A percentile compares a stretch with the other conserved stretches of the same genome.
Conservation (phyloP, 2,329 filamentous ascomycete genomes). For the Ilyonectria robusta region DNA sequence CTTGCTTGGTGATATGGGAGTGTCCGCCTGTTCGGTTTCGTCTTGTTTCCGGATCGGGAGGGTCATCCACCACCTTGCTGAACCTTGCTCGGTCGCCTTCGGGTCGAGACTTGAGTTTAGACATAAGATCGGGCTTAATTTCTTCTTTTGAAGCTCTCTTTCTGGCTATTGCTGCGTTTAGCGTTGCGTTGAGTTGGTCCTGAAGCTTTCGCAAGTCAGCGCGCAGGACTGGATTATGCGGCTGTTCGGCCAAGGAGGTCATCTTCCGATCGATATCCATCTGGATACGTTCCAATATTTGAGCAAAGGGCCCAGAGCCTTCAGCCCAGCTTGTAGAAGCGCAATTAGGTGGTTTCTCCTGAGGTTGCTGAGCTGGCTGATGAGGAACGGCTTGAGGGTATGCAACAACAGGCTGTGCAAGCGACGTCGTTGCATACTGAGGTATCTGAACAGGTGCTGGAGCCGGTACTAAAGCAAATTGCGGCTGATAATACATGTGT, state of each 20-base stretch:
- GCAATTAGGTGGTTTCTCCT: not conserved
- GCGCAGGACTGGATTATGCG: conserved; percentile 42
- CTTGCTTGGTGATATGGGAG: not conserved
- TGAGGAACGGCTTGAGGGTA: conserved; percentile 9
- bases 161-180: conserved; percentile 46
- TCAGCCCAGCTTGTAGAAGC: not conserved
- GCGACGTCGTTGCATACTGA: conserved; percentile 26
- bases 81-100: not conserved
- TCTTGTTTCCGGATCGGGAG: too few relatives aligned
- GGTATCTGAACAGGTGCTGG: conserved; percentile 26
- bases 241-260: conserved; percentile 41
- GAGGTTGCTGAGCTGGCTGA: not conserved
- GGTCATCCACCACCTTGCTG: not conserved
- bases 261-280: conserved; percentile 46
- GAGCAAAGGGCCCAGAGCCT: conserved; percentile 31
- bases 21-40: not conserved
- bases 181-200: conserved; percentile 46
- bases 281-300: conserved; percentile 48
- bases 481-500: conserved; percentile 41
- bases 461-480: conserved; percentile 35
- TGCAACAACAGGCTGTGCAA: conserved; percentile 16
- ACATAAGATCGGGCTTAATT: conserved; percentile 6
- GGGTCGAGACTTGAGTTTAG: not conserved
- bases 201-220: conserved; percentile 47
- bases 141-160: conserved; percentile 12